These are phyloP conservation scores for Hanseniaspora nectarophila DNA, from an alignment of 805 yeast species.

Conservation along the genomic window DNA sequence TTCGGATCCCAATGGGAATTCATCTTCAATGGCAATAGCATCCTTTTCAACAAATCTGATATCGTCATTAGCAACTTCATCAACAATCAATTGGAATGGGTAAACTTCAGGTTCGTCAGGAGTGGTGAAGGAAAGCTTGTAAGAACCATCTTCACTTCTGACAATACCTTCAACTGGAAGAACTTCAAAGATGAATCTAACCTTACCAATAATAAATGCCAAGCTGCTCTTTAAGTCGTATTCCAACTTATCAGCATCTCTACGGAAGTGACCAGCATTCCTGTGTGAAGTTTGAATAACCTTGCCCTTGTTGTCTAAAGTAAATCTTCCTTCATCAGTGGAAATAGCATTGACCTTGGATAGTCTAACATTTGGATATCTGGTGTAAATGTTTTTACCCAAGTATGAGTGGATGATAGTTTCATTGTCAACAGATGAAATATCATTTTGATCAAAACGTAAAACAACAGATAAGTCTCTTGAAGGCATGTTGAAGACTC, in stretches of 20 bases:
- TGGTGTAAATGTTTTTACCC: slow-evolving; percentile 54
- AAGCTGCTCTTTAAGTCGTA: slow-evolving; percentile 38
- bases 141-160: slow-evolving; percentile 61
- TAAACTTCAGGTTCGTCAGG: slow-evolving; percentile 34
- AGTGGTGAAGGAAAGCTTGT: slow-evolving; percentile 54
- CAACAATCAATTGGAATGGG: slow-evolving; percentile 76
- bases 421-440: slow-evolving; percentile 39
- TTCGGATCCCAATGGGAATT: slow-evolving; percentile 61
- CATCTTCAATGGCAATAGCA: slow-evolving; percentile 67
- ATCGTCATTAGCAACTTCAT: slow-evolving; percentile 61
- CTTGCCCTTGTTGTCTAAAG: slow-evolving; percentile 2
- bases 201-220: slow-evolving; percentile 49
- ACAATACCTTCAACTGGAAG: slow-evolving; percentile 65
- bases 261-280: slow-evolving; percentile 38
- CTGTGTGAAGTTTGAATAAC: slow-evolving; percentile 27
- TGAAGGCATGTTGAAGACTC: slow-evolving; percentile 76
- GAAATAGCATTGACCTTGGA: slow-evolving; percentile 57
- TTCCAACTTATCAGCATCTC: slow-evolving; percentile 31
- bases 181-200: slow-evolving; percentile 56
- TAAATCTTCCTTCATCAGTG: slow-evolving; percentile 18
- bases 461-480: slow-evolving; percentile 71
- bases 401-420: slow-evolving; percentile 55
- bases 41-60: slow-evolving; percentile 57
- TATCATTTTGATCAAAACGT: slow-evolving; percentile 32
- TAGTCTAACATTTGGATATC: slow-evolving; percentile 88